Base-by-base conservation (phyloP, 805 yeast genomes). In the Zygoascus ofunaensis region DNA sequence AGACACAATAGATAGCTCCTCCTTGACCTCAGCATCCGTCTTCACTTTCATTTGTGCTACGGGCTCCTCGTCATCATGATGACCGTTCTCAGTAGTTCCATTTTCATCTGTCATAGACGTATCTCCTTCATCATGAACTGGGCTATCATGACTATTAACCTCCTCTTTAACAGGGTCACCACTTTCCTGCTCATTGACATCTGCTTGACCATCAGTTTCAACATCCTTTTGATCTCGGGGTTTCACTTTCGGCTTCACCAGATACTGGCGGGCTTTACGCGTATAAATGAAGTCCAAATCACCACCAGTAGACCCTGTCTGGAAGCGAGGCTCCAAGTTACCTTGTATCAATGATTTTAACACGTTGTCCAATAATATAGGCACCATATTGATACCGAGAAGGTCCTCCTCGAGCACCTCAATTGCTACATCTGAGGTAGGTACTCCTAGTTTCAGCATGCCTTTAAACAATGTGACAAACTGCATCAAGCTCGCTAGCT, bases 321-420 rank as follows among this genome's bases (percentile, higher is more conserved):
- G 34, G 18, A 35, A 34, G 17, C 44, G 28, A 12, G 46, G 35
- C 28, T 46, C 46, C 26, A 41, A 36, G 24, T n/a, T 24, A 23
- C 41, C 41, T 12, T n/a, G 21, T 10, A 46, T 40, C 23, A 50
- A 37, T 12, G 40, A 45, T 17, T 30, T 43, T 35, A 43, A 34
- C 7, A 49, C 15, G 32, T 38, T 36, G 21, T 39, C 34, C 37
- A 55, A 39, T 5, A 56, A 38, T 19, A 35, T 39, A n/a, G 37
- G 37, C 5, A 50, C 48, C n/a, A 49, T 41, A 21, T 46, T 48
- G 15, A 51, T 39, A 1, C 64, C 64, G 5, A 56, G 42, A 18
- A 60, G 45, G 36, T 60, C 64, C 39, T 60, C 62, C 42, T 61
- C 66, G 19, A 61, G 46, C 12, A 54, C 54, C 46, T 59, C 54